Percentiles rank a stretch among this genome's conserved stretches.
Conservation (phyloP, 192 early-diverging fungal genomes). For the Rhizophagus sp. region DNA sequence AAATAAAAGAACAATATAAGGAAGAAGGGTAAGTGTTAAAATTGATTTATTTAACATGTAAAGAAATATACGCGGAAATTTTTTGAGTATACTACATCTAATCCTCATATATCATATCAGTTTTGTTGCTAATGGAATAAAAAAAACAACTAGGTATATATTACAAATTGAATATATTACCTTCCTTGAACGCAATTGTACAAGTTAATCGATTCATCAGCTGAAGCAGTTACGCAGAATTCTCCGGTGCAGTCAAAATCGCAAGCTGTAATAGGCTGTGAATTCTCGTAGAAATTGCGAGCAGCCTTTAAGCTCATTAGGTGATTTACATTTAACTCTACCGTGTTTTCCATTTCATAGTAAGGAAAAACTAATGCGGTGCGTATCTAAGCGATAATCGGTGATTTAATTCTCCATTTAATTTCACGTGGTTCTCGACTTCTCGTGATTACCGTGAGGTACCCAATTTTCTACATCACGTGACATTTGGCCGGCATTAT, state of each 20-base stretch:
- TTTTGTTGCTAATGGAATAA: neutral
- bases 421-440: too few relatives aligned
- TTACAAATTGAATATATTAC: conserved; percentile 39
- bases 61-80: neutral
- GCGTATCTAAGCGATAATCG: too few relatives aligned
- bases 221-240: conserved; percentile 74
- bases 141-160: neutral
- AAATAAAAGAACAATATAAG: neutral
- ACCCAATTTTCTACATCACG: too few relatives aligned
- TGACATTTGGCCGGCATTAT: too few relatives aligned
- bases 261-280: conserved; percentile 70
- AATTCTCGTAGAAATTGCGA: conserved; percentile 68
- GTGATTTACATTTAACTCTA: conserved; percentile 4
- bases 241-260: conserved; percentile 80
- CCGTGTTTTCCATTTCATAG: neutral
- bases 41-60: neutral
- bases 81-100: too few relatives aligned
- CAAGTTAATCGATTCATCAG: conserved; percentile 85
- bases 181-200: conserved; percentile 81
- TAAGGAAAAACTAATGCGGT: too few relatives aligned
- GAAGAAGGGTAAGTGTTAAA: neutral
- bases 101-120: neutral
- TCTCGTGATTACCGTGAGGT: too few relatives aligned
- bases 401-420: too few relatives aligned
- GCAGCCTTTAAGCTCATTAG: conserved; percentile 4